Evolutionary conservation across 768 basidiomycete genomes (phyloP).

Genomic region (Amanita subjunquillea): DNA sequence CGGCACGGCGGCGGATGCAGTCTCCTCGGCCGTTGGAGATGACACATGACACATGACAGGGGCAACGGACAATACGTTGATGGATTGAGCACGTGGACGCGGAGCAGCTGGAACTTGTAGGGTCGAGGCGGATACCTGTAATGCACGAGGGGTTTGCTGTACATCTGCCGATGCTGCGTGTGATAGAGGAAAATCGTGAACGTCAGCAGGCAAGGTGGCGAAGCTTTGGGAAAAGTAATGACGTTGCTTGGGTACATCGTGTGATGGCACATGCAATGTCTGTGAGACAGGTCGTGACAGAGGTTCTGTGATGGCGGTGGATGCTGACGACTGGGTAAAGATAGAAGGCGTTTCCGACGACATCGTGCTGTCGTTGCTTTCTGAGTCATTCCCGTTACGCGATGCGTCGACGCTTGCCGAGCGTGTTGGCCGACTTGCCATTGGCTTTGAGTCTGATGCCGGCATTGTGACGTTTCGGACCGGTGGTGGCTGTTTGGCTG

Average conservation of each 20-base stretch:
- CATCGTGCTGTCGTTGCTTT: conserved; percentile 24
- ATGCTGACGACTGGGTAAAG: conserved; percentile 29
- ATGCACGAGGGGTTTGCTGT: conserved; percentile 21
- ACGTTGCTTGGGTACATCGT: conserved; percentile 9
- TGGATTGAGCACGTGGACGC: conserved; percentile 3
- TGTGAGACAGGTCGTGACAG: conserved; percentile 31
- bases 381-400: conserved; percentile 18
- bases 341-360: conserved; percentile 38
- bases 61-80: neutral
- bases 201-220: conserved; percentile 23
- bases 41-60: neutral
- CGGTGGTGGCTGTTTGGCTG: conserved; percentile 9
- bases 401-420: conserved; percentile 22
- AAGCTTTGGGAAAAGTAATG: conserved; percentile 20
- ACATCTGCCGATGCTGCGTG: neutral
- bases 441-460: neutral
- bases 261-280: conserved; percentile 16
- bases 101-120: neutral
- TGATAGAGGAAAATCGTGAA: neutral
- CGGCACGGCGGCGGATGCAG: neutral
- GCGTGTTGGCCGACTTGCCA: conserved; percentile 3
- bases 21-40: neutral
- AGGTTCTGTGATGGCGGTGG: conserved; percentile 38
- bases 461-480: conserved; percentile 1
- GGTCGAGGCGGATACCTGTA: conserved; percentile 4